A percentile compares a stretch with the other conserved stretches of the same genome.
Conservation (phyloP, 768 basidiomycete genomes). For the Calocybe cyanea region DNA sequence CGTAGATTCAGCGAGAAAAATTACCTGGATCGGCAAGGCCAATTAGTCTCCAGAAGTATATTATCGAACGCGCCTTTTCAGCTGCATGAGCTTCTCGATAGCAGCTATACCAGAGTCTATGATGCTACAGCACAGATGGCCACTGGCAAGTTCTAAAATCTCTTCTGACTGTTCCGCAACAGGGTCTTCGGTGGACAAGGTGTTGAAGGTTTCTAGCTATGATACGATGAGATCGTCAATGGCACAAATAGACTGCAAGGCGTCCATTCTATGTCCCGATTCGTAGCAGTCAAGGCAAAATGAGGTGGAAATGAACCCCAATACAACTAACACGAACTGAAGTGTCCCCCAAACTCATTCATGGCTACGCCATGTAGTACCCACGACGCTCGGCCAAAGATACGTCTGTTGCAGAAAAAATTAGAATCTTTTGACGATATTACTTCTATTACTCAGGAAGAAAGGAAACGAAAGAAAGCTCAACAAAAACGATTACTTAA, state of each 20-base stretch:
- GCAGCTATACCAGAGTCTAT: slow-evolving; percentile 92
- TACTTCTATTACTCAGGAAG: too few species aligned
- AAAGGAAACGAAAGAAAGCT: too few species aligned
- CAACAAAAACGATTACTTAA: too few species aligned
- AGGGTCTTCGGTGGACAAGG: slow-evolving; percentile 64
- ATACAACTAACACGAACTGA: slow-evolving; percentile 50
- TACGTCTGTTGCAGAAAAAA: too few species aligned
- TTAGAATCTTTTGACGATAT: too few species aligned
- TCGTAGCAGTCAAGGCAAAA: slow-evolving; percentile 9
- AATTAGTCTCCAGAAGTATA: slow-evolving; percentile 92
- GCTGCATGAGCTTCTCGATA: slow-evolving; percentile 87
- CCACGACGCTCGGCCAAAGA: slow-evolving; percentile 90
- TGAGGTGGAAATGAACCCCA: background rate
- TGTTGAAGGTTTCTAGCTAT: slow-evolving; percentile 83
- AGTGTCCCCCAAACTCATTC: slow-evolving; percentile 97
- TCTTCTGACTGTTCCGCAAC: slow-evolving; percentile 70
- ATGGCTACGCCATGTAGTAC: slow-evolving; percentile 97
- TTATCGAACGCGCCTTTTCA: slow-evolving; percentile 90
- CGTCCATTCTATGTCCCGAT: slow-evolving; percentile 88
- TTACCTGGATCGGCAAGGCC: slow-evolving; percentile 93
- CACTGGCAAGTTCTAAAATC: slow-evolving; percentile 90
- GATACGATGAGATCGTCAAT: slow-evolving; percentile 5
- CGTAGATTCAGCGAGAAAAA: too few species aligned
- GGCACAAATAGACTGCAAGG: background rate
- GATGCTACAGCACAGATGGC: slow-evolving; percentile 97